Conservation (phyloP, 2,329 filamentous ascomycete species). For the Hawksworthiomyces lignivorus region DNA sequence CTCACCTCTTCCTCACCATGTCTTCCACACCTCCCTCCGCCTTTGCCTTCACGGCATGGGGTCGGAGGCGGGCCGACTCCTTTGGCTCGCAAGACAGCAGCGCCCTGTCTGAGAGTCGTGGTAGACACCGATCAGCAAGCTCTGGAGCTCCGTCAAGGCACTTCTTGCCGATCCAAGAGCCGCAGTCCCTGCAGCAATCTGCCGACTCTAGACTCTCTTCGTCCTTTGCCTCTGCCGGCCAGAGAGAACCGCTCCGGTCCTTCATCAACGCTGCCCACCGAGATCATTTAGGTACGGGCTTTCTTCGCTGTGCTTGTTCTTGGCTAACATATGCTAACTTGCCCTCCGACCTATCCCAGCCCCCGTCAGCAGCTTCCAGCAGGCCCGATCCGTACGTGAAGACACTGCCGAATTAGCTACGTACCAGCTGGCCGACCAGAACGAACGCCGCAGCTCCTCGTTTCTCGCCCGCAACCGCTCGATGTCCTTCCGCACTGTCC, state of each 20-base stretch:
- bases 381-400: constrained; percentile 72
- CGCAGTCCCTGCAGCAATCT: constrained; percentile 13
- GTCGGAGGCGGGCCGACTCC: constrained; percentile 35
- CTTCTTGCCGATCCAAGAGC: constrained; percentile 11
- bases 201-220: constrained; percentile 27
- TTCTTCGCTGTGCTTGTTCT: constrained; percentile 4
- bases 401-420: constrained; percentile 82
- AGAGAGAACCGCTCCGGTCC: constrained; percentile 62
- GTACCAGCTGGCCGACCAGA: constrained; percentile 64
- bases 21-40: constrained; percentile 29
- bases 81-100: constrained; percentile 20
- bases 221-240: constrained; percentile 30
- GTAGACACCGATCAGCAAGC: constrained; percentile 17
- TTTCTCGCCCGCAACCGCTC: constrained; percentile 36
- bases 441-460: constrained; percentile 34
- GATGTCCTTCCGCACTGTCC: constrained; percentile 22
- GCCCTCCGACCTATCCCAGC: constrained; percentile 24
- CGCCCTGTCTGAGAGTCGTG: constrained; percentile 3
- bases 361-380: constrained; percentile 60
- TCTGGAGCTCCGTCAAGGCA: constrained; percentile 23
- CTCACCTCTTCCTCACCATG: constrained; percentile 26
- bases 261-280: constrained; percentile 61
- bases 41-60: constrained; percentile 37
- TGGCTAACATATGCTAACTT: not conserved
- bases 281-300: constrained; percentile 45